These are phyloP conservation scores for Meyerozyma guilliermondii DNA, from an alignment of 1,139 yeast species.

Conservation along the genomic window DNA sequence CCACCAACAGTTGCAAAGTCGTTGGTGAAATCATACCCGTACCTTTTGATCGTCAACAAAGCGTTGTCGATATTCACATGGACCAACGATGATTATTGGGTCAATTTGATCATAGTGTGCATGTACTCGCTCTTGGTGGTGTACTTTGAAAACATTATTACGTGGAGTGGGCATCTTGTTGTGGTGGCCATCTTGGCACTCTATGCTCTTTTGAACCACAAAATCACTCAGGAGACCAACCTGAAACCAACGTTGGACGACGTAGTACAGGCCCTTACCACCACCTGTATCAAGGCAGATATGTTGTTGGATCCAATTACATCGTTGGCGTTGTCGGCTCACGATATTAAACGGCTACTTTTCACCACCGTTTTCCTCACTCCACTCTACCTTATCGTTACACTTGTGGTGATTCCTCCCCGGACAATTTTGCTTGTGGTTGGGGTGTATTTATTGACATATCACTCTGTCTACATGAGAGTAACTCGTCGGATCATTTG, in stretches of 20 bases:
- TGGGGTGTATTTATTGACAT: conserved; percentile 67
- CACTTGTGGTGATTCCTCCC: conserved; percentile 67
- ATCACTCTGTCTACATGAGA: conserved; percentile 80
- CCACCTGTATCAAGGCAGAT: conserved; percentile 72
- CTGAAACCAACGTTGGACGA: conserved; percentile 82
- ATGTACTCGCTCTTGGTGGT: conserved; percentile 55
- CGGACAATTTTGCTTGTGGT: conserved; percentile 55
- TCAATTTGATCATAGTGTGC: conserved; percentile 59
- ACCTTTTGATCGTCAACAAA: conserved; percentile 67
- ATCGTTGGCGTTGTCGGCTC: conserved; percentile 60
- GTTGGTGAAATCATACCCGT: conserved; percentile 77
- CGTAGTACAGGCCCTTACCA: conserved; percentile 74
- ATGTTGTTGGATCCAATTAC: conserved; percentile 74
- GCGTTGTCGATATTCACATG: conserved; percentile 74
- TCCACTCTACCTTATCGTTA: conserved; percentile 70
- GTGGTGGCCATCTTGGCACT: conserved; percentile 63
- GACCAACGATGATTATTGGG: conserved; percentile 85
- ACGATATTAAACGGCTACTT: conserved; percentile 73
- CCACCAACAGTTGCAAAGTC: conserved; percentile 91
- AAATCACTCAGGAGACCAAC: conserved; percentile 47
- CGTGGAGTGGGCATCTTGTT: conserved; percentile 76
- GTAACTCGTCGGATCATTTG: conserved; percentile 79
- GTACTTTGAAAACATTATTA: conserved; percentile 68
- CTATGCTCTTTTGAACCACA: conserved; percentile 57
- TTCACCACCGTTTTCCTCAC: conserved; percentile 83